Base-by-base conservation (phyloP, 2,329 filamentous ascomycete species). In the Huntiella abstrusa region DNA sequence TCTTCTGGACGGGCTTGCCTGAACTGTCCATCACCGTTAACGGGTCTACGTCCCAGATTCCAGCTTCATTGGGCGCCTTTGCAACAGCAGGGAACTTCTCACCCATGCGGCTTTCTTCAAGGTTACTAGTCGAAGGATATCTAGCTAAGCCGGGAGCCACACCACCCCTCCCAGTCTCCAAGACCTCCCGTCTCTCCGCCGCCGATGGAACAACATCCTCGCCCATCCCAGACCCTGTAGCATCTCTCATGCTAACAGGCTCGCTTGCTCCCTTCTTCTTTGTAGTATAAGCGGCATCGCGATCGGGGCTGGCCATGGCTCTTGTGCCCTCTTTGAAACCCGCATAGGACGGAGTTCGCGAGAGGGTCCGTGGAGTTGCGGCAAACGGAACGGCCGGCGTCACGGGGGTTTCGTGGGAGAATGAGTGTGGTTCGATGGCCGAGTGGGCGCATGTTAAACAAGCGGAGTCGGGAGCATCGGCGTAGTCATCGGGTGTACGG, bases 1-100 rank as follows among this genome's bases (percentile, higher is more conserved):
- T 42, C 8, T 22, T 41, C 16, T 41, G 32, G 17, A 34, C 36
- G 4, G 33, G 40, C 6, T 33, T 37, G 12, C 41, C 48, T 8
- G 35, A 22, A 12, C 41, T 32, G 32, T 44, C 36, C 12, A 49
- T 40, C 11, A 49, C 13, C 13, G 45, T 41, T 19, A 49, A 15
- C 13, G 48, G 44, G 12, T 49, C 41, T 10, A 45, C 44, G 17
- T 49, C 48, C 44, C 44, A 49, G 33, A 49, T 49, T 11, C 44
- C 48, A 10, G 44, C 48, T 40, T 46, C 44, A 6, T 17, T 33
- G 11, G 28, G 6, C 3, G 44, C 13, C 5, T 28, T 41, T 22
- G 40, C 34, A 12, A 22, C 16, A 32, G 32, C 40, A 12, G 44
- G 44, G 13, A 47, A 47, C 3, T 13, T 13, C 12, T n/a, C 32